Evolutionary conservation across 139 green algal species (phyloP), one percentile per base, ranked within the genome.

Genomic region (Marvania coccoides): DNA sequence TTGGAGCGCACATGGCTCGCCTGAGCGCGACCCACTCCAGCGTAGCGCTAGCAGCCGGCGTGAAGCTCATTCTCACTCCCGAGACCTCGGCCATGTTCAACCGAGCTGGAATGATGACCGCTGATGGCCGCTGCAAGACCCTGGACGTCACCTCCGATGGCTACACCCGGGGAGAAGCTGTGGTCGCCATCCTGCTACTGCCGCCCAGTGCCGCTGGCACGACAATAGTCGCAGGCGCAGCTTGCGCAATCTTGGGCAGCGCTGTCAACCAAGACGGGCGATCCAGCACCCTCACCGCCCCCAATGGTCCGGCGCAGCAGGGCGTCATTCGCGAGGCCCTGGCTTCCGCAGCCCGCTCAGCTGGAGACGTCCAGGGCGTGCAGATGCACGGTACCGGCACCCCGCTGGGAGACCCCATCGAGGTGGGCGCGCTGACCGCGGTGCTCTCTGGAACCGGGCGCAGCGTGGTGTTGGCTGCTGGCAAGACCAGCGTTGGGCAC

Each of bases 371-470:
- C 6, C 7, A 4, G 4, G 72, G 51, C 1, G 54, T 93, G 47
- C 79, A 84, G 15, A 84, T 93, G 78, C 88, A 95, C 55, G 88
- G 88, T 72, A 95, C 88, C 13, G 85, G 85, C 28, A 92, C 87
- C 1, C 40, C 80, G 6, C 80, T 92, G 38, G 82, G 89, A 15
- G 88, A 95, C 54, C 83, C 86, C 55, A 91, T 95, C 34, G 89
- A 95, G 72, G 73, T 90, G 0, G 83, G 86, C 19, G 87, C 85
- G 8, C 58, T 78, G 36, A 39, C 51, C 19, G 69, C 56, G 24
- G 63, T 65, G 14, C 57, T 72, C 9, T 15, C 85, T 4, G 58
- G 42, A 15, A 19, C 51, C 2, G 23, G 61, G 5, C 28, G 28
- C 34, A 31, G 64, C 1, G 35, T 92, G 19, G 57, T 65, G 30